Evolutionary conservation across 805 yeast species (phyloP).

Genomic region (Suhomyces vadensis): DNA sequence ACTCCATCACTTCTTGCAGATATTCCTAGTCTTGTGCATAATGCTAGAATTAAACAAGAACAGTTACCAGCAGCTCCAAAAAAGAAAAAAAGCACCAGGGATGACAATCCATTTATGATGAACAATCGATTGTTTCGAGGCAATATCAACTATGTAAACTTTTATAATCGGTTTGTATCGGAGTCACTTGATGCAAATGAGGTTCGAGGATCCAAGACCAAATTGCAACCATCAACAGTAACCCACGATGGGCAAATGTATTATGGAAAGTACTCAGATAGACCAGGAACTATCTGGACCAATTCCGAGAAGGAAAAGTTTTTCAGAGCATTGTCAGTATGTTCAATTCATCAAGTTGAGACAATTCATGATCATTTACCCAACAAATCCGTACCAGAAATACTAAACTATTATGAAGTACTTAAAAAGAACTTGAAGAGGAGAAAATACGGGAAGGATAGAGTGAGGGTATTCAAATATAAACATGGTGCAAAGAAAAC

Average conservation of each 20-base stretch:
- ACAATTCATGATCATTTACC: constrained; percentile 39
- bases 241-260: constrained; percentile 17
- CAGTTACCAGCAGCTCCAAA: background rate
- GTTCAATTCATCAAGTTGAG: constrained; percentile 50
- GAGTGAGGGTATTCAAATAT: constrained; percentile 7
- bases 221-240: constrained; percentile 5
- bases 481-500: constrained; percentile 8
- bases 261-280: constrained; percentile 6
- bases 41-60: background rate
- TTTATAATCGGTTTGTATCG: constrained; percentile 30
- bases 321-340: constrained; percentile 49
- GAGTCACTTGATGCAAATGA: constrained; percentile 17
- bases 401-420: constrained; percentile 45
- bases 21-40: background rate
- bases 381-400: constrained; percentile 45
- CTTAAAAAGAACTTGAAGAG: constrained; percentile 29
- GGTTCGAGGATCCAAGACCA: background rate
- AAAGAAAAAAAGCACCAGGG: background rate
- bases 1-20: background rate
- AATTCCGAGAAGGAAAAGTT: constrained; percentile 50
- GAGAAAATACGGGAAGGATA: constrained; percentile 1
- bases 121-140: constrained; percentile 24
- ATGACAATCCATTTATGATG: background rate
- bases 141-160: constrained; percentile 26
- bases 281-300: constrained; percentile 48